Conservation (phyloP, 352 stramenopile species). For the Detonula confervacea region DNA sequence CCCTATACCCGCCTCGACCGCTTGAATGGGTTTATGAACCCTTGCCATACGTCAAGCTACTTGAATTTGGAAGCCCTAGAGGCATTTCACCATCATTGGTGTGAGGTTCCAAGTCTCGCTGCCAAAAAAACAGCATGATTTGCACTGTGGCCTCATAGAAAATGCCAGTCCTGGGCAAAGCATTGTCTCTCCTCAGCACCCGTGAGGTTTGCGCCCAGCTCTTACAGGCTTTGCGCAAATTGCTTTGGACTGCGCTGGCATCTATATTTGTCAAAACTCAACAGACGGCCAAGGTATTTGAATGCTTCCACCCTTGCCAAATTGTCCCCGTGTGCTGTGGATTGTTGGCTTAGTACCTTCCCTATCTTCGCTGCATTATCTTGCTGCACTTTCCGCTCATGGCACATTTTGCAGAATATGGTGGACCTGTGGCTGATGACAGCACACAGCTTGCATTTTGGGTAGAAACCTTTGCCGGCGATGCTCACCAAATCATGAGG, state of each 20-base stretch:
- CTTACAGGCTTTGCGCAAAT: not conserved
- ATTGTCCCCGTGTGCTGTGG: no score
- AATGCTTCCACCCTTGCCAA: conserved; percentile 14
- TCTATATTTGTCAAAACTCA: no score
- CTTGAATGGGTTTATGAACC: not conserved
- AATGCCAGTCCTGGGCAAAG: not conserved
- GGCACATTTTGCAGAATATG: no score
- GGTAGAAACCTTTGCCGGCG: no score
- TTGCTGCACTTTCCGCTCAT: no score
- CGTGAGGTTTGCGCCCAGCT: not conserved
- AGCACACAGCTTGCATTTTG: no score
- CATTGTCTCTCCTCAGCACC: not conserved
- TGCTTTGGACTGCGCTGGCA: no score
- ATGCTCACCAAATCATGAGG: no score
- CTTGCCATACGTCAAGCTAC: not conserved
- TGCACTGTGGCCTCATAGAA: conserved; percentile 6
- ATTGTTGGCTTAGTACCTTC: no score
- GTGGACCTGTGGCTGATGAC: no score
- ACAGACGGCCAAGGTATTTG: conserved; percentile 5
- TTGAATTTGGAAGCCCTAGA: not conserved
- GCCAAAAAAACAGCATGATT: not conserved
- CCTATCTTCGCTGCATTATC: no score
- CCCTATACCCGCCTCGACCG: no score
- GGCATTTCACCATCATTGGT: not conserved
- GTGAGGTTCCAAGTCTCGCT: not conserved